Evolutionary conservation across 2,329 filamentous ascomycete genomes (phyloP).

Genomic region (Aspergillus melleus): DNA sequence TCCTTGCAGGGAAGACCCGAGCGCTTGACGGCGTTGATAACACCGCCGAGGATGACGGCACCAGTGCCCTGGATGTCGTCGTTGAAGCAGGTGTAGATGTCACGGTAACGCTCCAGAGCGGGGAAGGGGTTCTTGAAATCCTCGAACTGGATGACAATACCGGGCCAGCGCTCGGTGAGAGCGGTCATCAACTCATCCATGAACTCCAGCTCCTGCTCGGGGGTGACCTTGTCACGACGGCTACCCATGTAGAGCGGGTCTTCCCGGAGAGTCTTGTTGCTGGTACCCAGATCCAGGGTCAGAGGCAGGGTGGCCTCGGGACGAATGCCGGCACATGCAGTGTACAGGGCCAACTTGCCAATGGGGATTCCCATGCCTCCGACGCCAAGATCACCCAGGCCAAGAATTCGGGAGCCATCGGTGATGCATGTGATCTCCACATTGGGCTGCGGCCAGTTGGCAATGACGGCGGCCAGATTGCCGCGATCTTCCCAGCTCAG

Average conservation of each 20-base stretch:
- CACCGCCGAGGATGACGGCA: constrained; percentile 85
- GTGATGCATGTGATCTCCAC: constrained; percentile 97
- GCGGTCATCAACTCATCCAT: constrained; percentile 98
- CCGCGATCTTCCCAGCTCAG: constrained; percentile 93
- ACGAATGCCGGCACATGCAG: constrained; percentile 89
- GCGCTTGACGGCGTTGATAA: constrained; percentile 75
- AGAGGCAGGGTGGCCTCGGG: constrained; percentile 67
- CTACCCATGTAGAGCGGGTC: constrained; percentile 91
- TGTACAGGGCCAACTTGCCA: constrained; percentile 94
- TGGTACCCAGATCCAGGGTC: constrained; percentile 63
- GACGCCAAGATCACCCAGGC: constrained; percentile 90
- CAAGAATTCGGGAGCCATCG: constrained; percentile 87
- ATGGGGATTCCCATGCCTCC: constrained; percentile 98
- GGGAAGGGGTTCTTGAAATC: constrained; percentile 98
- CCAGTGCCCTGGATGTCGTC: constrained; percentile 98
- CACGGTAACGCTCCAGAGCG: constrained; percentile 84
- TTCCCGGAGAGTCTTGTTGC: constrained; percentile 65
- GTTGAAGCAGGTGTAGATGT: constrained; percentile 94
- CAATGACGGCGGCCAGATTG: constrained; percentile 81
- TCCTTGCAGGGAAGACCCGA: constrained; percentile 83
- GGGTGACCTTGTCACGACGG: constrained; percentile 74
- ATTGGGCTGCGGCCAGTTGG: constrained; percentile 86
- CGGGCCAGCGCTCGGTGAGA: constrained; percentile 72
- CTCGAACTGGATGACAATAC: constrained; percentile 86
- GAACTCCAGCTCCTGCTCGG: constrained; percentile 81